Evolutionary conservation across 768 basidiomycete species (phyloP).

Genomic region (Leccinum obscurum): DNA sequence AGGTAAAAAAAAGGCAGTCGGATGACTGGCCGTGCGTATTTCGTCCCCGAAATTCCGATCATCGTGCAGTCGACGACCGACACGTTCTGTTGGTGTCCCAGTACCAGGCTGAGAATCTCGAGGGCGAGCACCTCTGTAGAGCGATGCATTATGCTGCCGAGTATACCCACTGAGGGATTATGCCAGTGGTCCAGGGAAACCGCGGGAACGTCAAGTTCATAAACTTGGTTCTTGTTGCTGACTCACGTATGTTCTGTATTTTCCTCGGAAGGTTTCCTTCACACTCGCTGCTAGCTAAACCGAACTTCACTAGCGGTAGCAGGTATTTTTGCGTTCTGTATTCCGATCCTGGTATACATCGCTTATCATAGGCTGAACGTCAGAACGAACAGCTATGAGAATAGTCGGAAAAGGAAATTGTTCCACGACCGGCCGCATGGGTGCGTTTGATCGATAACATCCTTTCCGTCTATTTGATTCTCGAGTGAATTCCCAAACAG

Average conservation of each 20-base stretch:
- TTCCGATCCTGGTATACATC: neutral
- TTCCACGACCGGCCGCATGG: constrained; percentile 18
- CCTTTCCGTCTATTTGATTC: neutral
- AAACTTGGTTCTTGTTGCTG: constrained; percentile 2
- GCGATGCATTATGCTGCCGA: constrained; percentile 10
- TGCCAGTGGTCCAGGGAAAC: constrained; percentile 9
- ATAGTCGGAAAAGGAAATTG: neutral
- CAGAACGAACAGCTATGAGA: constrained; percentile 7
- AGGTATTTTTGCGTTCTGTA: constrained; percentile 9
- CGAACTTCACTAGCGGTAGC: constrained; percentile 7
- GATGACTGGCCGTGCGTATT: constrained; percentile 15
- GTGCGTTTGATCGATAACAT: constrained; percentile 11
- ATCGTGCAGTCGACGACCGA: constrained; percentile 3
- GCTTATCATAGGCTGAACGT: neutral
- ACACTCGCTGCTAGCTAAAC: neutral
- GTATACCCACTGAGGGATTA: constrained; percentile 5
- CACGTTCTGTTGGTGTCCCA: neutral
- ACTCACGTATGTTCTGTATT: constrained; percentile 6
- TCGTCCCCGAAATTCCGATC: neutral
- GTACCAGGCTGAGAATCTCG: constrained; percentile 11
- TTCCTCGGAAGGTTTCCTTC: constrained; percentile 2
- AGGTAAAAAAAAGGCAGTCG: neutral
- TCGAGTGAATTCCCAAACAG: neutral
- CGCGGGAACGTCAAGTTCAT: constrained; percentile 24
- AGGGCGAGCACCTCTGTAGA: constrained; percentile 6